A percentile compares a stretch with the other conserved stretches of the same genome.
Conservation (phyloP, 1,284 basidiomycete species). For the Apiotrichum akiyoshidainum region DNA sequence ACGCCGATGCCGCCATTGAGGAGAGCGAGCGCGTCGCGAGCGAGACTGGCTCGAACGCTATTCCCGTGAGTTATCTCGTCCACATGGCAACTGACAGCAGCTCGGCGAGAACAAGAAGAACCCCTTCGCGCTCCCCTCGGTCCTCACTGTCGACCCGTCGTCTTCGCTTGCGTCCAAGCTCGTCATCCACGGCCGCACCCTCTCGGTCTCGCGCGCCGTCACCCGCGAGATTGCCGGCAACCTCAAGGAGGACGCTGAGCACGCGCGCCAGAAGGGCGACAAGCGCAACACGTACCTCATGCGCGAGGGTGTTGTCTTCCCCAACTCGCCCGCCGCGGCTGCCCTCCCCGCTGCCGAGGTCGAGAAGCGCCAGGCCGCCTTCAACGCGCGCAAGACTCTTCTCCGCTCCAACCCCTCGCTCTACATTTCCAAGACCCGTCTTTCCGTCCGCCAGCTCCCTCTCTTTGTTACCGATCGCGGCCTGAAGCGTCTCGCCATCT, state of each 20-base stretch:
- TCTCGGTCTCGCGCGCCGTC: constrained; percentile 87
- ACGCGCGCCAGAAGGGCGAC: constrained; percentile 81
- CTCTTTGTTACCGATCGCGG: constrained; percentile 83
- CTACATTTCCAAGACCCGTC: constrained; percentile 88
- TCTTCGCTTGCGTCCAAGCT: constrained; percentile 76
- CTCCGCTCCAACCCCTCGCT: constrained; percentile 87
- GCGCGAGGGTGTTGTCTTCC: constrained; percentile 90
- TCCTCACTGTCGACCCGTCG: constrained; percentile 93
- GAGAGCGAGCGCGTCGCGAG: constrained; percentile 71
- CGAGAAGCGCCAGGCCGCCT: constrained; percentile 76
- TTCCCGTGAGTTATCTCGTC: constrained; percentile 33
- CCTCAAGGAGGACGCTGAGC: constrained; percentile 81
- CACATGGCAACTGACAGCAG: constrained; percentile 20
- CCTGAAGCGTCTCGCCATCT: constrained; percentile 79
- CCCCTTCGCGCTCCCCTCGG: constrained; percentile 77
- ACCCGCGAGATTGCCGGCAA: constrained; percentile 81
- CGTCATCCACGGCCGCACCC: constrained; percentile 86
- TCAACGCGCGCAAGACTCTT: constrained; percentile 72
- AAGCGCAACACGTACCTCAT: constrained; percentile 95
- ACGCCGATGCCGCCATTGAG: constrained; percentile 79
- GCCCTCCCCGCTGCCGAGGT: constrained; percentile 68
- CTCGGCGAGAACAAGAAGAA: constrained; percentile 61
- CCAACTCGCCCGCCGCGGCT: constrained; percentile 73
- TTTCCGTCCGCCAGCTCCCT: constrained; percentile 89
- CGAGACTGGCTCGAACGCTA: constrained; percentile 55